Evolutionary conservation across 805 yeast genomes (phyloP).

Genomic region (Lachancea lanzarotensis): DNA sequence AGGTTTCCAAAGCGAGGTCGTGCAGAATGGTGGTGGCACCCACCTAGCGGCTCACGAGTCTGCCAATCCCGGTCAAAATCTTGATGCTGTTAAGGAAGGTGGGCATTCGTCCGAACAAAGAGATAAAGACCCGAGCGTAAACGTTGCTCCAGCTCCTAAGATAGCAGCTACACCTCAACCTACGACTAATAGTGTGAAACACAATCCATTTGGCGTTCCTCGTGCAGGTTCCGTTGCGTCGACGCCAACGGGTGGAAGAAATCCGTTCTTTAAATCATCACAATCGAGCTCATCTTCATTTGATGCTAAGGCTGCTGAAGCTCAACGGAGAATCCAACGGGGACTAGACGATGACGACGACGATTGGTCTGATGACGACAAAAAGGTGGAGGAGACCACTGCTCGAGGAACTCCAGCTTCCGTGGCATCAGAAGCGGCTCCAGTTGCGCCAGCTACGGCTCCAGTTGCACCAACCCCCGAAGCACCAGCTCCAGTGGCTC

Average conservation of each 20-base stretch:
- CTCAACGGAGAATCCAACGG: conserved; percentile 68
- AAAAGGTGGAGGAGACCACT: background rate
- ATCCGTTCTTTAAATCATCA: conserved; percentile 55
- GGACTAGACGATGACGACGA: conserved; percentile 35
- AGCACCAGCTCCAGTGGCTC: conserved; percentile 4
- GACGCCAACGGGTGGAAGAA: conserved; percentile 24
- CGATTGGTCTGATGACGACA: conserved; percentile 35
- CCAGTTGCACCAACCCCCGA: conserved; percentile 4
- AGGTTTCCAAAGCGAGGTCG: background rate
- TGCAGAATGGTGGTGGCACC: background rate
- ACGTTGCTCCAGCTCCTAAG: background rate
- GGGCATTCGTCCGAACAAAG: no score
- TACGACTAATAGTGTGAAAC: conserved; percentile 29
- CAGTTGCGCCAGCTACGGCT: conserved; percentile 4
- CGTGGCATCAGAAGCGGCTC: no score
- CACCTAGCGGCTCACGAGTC: background rate
- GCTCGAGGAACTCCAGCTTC: conserved; percentile 9
- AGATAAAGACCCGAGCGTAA: background rate
- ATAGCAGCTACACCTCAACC: background rate
- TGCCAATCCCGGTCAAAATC: background rate
- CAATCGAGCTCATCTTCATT: conserved; percentile 30
- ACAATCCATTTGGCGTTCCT: conserved; percentile 46
- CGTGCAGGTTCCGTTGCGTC: conserved; percentile 11
- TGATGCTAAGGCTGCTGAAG: conserved; percentile 55
- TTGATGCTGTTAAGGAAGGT: background rate